Base-by-base conservation (phyloP, 495 filamentous ascomycete species). In the Penicillium riverlandense region DNA sequence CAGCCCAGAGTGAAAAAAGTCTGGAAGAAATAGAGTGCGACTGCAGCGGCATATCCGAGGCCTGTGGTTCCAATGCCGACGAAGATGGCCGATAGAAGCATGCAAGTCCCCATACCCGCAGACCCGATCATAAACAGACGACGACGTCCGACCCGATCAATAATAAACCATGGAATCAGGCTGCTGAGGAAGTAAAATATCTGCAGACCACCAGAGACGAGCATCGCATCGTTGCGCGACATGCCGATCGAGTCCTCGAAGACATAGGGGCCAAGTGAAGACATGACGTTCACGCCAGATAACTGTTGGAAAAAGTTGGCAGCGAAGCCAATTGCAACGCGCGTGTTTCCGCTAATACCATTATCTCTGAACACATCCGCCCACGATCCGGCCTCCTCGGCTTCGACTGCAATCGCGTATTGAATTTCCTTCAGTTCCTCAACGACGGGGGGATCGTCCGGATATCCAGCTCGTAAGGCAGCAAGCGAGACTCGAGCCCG, bases 401-500 rank as follows among this genome's bases (percentile, higher is more conserved):
- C 38, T 13, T 54, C 50, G 12, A 54, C 48, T 5, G 50, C 40
- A 29, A 54, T 45, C 8, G 50, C 50, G 37, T 43, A 54, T 15
- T 54, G 41, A 30, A 54, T 54, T 30, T 54, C 46, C 29, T 48
- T 45, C 28, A 50, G 38, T 30, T 54, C 50, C 41, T 50, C 50
- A 0, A 46, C 35, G 7, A 54, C 41, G 1, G 27, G 47, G 0
- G 30, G 11, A 30, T 45, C 42, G 28, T 54, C 41, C 29, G 44
- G 41, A 13, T 42, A 38, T 13, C 41, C 35, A 29, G 37, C 50
- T 11, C 50, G 46, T 11, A 54, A 45, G 7, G 50, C 50, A 13
- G 50, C 50, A 29, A 84, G 72, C 2, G 79, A 77, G 55, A 84
- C 75, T 44, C 80, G 66, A 6, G 63, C 66, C 2, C 77, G 66